Conservation (phyloP, 768 basidiomycete species). For the Filobasidium floriforme region DNA sequence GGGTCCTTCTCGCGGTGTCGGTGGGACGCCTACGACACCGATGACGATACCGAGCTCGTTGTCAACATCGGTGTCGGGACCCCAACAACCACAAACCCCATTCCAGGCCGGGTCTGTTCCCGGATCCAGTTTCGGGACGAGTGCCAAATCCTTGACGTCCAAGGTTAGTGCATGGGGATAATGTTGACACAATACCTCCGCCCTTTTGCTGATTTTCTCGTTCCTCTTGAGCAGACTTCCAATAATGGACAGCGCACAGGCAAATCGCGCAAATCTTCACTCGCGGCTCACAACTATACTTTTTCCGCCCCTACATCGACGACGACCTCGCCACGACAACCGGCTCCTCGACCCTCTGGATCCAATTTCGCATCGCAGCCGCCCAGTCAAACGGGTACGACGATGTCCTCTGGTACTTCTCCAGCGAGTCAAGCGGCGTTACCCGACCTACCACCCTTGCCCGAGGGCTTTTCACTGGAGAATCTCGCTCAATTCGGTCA, state of each 20-base stretch:
- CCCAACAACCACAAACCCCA: background rate
- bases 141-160: conserved; percentile 12
- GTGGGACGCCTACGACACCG: background rate
- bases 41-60: conserved; percentile 1
- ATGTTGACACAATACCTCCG: background rate
- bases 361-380: too few species aligned
- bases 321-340: background rate
- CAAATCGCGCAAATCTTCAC: background rate
- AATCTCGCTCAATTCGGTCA: conserved; percentile 40
- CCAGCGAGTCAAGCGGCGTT: background rate
- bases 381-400: too few species aligned
- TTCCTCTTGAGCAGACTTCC: background rate
- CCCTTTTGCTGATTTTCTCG: background rate
- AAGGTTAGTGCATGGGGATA: background rate
- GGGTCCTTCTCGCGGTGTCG: conserved; percentile 16
- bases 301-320: conserved; percentile 1
- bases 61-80: conserved; percentile 7
- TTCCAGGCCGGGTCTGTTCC: background rate
- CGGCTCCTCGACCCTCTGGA: background rate
- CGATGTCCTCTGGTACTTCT: background rate
- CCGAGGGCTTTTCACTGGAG: conserved; percentile 37
- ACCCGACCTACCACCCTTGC: conserved; percentile 35
- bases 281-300: background rate
- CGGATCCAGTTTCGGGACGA: conserved; percentile 8
- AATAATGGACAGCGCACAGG: background rate